Percentiles rank a stretch among this genome's conserved stretches.
These are phyloP conservation scores for Lichtheimia hyalospora DNA, from an alignment of 371 early-diverging fungal species.

Conservation along the genomic window DNA sequence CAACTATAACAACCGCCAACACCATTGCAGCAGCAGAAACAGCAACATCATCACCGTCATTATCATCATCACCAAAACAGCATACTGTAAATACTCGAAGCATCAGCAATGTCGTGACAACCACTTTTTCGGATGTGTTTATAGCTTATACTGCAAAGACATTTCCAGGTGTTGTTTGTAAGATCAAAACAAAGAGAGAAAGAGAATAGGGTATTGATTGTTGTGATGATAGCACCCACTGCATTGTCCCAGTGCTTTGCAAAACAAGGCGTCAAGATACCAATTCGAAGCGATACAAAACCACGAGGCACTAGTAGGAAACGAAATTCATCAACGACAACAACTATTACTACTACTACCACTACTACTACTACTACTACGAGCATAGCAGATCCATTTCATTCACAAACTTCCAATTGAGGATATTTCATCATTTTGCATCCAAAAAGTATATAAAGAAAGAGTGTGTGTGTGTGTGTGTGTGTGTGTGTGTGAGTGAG, in stretches of 20 bases:
- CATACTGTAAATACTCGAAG: conserved; percentile 35
- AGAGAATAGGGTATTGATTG: no score
- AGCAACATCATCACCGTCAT: no score
- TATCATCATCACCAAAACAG: no score
- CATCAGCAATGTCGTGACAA: conserved; percentile 33
- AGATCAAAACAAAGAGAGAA: conserved; percentile 4
- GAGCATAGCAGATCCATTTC: no score
- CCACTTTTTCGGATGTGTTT: conserved; percentile 50
- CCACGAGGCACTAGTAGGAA: conserved; percentile 7
- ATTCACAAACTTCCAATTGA: no score
- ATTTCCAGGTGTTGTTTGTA: conserved; percentile 72
- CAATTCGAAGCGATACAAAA: conserved; percentile 45
- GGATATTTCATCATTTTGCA: no score
- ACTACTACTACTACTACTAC: background rate
- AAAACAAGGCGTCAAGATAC: conserved; percentile 70
- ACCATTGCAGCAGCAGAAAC: no score
- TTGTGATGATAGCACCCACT: conserved; percentile 53
- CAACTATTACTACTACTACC: background rate
- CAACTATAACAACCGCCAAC: conserved; percentile 6
- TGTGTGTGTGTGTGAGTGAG: no score
- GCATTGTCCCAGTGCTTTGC: conserved; percentile 69
- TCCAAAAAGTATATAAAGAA: no score
- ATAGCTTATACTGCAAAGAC: conserved; percentile 64
- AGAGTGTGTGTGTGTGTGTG: no score
- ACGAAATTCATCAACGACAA: background rate